These are phyloP conservation scores for Xylaria nigripes DNA, from an alignment of 495 filamentous ascomycete genomes.

Conservation along the genomic window DNA sequence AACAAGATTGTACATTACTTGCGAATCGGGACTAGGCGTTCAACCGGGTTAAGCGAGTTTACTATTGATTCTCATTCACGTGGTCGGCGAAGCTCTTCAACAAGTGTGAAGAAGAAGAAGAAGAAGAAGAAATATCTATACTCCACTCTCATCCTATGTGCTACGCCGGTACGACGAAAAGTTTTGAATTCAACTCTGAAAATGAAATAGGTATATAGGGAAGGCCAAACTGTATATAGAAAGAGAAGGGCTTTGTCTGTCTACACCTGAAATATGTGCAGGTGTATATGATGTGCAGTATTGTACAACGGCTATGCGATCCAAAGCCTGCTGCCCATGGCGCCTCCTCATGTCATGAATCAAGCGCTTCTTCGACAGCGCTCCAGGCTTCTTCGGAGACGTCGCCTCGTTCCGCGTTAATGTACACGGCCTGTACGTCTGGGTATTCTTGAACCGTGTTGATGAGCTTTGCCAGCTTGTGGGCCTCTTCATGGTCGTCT, in stretches of 20 bases:
- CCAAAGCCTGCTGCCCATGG: not conserved
- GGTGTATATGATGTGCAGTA: conserved; percentile 14
- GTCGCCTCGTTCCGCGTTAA: conserved; percentile 46
- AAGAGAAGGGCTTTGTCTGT: not conserved
- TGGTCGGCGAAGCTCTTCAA: not conserved
- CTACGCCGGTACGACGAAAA: not conserved
- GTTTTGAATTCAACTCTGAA: not conserved
- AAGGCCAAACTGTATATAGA: conserved; percentile 2
- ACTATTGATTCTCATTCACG: not conserved
- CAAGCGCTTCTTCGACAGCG: conserved; percentile 41
- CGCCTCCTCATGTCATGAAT: conserved; percentile 8
- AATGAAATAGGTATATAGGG: not conserved
- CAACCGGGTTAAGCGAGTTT: not conserved
- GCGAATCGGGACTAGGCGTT: not conserved
- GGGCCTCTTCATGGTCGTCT: conserved; percentile 40
- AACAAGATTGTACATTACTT: conserved; percentile 1
- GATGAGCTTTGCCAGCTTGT: conserved; percentile 47
- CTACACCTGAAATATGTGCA: conserved; percentile 14
- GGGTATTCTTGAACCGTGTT: conserved; percentile 48
- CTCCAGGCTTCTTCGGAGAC: conserved; percentile 42
- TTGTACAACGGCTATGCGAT: conserved; percentile 2
- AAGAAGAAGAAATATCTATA: not conserved
- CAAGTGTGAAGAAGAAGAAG: no score
- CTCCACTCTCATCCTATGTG: not conserved
- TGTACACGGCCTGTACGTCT: conserved; percentile 60